Evolutionary conservation across 208 protist genomes (phyloP).

Genomic region (Tetramitus jugosus): DNA sequence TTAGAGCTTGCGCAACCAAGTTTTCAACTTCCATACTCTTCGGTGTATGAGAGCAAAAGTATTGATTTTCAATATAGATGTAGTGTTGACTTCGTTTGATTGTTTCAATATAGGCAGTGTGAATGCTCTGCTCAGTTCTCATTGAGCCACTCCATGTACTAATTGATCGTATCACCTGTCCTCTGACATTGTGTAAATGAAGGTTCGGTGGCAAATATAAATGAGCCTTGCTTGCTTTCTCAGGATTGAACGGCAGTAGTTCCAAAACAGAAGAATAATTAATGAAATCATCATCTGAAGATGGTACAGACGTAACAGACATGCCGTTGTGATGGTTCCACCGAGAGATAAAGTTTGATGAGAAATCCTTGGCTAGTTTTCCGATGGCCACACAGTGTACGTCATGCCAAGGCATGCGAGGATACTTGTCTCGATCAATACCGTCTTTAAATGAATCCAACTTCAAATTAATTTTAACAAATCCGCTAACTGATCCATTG

Average conservation of each 20-base stretch:
- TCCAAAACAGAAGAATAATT: not conserved
- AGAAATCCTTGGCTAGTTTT: conserved; percentile 29
- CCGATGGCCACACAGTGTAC: conserved; percentile 33
- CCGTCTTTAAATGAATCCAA: conserved; percentile 5
- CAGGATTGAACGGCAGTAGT: not conserved
- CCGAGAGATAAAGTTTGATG: conserved; percentile 38
- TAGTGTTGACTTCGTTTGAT: conserved; percentile 17
- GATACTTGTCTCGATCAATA: conserved; percentile 19
- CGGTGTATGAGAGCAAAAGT: conserved; percentile 27
- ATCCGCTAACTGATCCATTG: conserved; percentile 12
- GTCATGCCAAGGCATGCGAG: conserved; percentile 47
- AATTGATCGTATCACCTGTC: not conserved
- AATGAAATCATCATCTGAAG: not conserved
- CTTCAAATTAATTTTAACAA: not conserved
- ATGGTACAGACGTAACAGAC: not conserved
- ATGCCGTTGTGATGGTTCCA: conserved; percentile 30
- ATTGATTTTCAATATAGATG: conserved; percentile 39
- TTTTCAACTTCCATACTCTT: conserved; percentile 16
- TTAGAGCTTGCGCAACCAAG: conserved; percentile 19
- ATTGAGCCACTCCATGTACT: conserved; percentile 24
- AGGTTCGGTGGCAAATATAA: not conserved
- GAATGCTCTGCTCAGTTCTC: conserved; percentile 9
- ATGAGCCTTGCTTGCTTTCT: not conserved
- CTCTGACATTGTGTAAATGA: not conserved
- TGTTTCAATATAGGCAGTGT: conserved; percentile 22